phyloP scores from a whole-genome alignment of 1,139 yeast species.

The Debaryomyces psychrophilus region DNA sequence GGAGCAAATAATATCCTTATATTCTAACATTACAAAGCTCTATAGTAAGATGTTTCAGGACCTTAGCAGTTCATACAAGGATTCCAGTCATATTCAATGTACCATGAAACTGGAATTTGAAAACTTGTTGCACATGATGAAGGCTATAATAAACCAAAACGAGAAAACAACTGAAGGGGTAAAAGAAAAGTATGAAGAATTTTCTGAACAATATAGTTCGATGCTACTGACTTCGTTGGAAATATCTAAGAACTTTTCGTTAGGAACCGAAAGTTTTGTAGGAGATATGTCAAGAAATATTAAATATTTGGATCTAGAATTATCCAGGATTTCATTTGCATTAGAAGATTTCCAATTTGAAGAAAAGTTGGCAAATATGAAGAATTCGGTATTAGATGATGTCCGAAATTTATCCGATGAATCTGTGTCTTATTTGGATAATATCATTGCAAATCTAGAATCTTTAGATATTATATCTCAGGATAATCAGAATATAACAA shows the following conservation, averaged over 20 bases:
- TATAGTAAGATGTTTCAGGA: slow-evolving; percentile 27
- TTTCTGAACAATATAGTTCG: slow-evolving; percentile 16
- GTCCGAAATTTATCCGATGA: slow-evolving; percentile 5
- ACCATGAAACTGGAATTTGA: slow-evolving; percentile 22
- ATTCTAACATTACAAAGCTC: slow-evolving; percentile 47
- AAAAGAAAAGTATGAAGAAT: slow-evolving; percentile 15
- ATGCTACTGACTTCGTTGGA: slow-evolving; percentile 3
- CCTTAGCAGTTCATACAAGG: slow-evolving; percentile 18
- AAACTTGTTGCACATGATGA: slow-evolving; percentile 17
- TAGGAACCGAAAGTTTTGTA: slow-evolving; percentile 11
- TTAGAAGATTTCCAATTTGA: slow-evolving; percentile 12
- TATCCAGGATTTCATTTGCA: slow-evolving; percentile 14
- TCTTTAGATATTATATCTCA: slow-evolving; percentile 3
- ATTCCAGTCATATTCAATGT: slow-evolving; percentile 16
- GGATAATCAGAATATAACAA: not conserved
- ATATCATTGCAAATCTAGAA: slow-evolving; percentile 11
- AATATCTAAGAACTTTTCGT: slow-evolving; percentile 9
- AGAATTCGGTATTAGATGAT: slow-evolving; percentile 11
- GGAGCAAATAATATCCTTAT: slow-evolving; percentile 50
- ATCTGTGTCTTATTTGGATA: slow-evolving; percentile 4
- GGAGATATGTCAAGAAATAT: slow-evolving; percentile 19
- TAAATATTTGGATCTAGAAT: slow-evolving; percentile 15
- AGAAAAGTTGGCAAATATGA: slow-evolving; percentile 12
- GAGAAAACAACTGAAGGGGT: slow-evolving; percentile 15
- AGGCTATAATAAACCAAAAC: slow-evolving; percentile 9